phyloP scores from a whole-genome alignment of 2,329 filamentous ascomycete species.

The Mariannaea elegans region DNA sequence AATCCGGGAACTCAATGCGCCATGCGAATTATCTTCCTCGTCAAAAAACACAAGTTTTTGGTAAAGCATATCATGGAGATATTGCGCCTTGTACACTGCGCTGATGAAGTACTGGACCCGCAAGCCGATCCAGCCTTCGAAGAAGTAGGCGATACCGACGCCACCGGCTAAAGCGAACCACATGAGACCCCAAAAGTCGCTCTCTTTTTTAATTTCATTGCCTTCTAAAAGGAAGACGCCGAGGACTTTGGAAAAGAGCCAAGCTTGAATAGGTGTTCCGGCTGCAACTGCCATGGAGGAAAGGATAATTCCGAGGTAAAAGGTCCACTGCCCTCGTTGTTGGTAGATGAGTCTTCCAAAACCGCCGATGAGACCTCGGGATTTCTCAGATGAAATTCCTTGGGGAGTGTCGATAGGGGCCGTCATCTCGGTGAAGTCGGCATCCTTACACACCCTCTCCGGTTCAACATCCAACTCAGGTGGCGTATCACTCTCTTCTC shows the following conservation, averaged over 20 bases:
- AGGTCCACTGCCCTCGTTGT: slow-evolving; percentile 36
- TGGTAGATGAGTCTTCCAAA: slow-evolving; percentile 33
- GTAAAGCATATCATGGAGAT: slow-evolving; percentile 41
- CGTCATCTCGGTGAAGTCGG: neutral
- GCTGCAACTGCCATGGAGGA: slow-evolving; percentile 38
- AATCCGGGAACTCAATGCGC: slow-evolving; percentile 38
- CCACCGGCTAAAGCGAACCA: slow-evolving; percentile 42
- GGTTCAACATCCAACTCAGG: slow-evolving; percentile 3
- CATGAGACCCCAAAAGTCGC: slow-evolving; percentile 44
- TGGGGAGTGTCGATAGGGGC: neutral
- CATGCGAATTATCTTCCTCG: slow-evolving; percentile 40
- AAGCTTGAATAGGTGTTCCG: slow-evolving; percentile 41
- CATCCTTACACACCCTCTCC: neutral
- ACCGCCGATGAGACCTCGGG: slow-evolving; percentile 14
- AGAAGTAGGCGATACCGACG: slow-evolving; percentile 41
- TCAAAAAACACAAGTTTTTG: slow-evolving; percentile 44
- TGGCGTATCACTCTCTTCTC: neutral
- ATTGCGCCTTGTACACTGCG: slow-evolving; percentile 39
- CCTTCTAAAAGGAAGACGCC: slow-evolving; percentile 36
- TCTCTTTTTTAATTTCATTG: slow-evolving; percentile 39
- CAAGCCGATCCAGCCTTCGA: slow-evolving; percentile 32
- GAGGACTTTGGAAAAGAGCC: slow-evolving; percentile 42
- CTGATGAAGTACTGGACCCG: slow-evolving; percentile 28
- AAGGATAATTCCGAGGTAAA: slow-evolving; percentile 36
- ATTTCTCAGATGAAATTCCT: neutral